These are phyloP conservation scores for Nepenthes alata DNA, from an alignment of 179 eudicot genomes.

Conservation along the genomic window DNA sequence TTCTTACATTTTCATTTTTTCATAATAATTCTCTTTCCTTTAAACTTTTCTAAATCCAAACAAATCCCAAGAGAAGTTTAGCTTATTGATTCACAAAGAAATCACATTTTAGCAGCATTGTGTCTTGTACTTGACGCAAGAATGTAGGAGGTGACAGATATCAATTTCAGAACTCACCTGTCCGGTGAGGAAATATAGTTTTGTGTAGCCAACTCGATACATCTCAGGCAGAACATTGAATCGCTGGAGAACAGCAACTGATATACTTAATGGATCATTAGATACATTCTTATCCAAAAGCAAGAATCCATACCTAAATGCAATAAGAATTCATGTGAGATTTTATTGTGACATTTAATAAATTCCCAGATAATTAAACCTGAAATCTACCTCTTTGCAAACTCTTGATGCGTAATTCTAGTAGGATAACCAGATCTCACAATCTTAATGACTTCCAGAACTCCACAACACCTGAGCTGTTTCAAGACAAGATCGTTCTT, in stretches of 20 bases:
- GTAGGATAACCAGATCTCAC: conserved; percentile 84
- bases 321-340: background rate
- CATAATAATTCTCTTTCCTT: too few species aligned
- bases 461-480: conserved; percentile 86
- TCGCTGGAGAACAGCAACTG: conserved; percentile 74
- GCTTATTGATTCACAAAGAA: too few species aligned
- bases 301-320: conserved; percentile 67
- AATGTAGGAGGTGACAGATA: background rate
- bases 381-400: conserved; percentile 54
- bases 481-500: conserved; percentile 72
- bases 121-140: too few species aligned
- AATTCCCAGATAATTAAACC: background rate
- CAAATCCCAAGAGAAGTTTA: too few species aligned
- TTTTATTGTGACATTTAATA: conserved; percentile 2
- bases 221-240: conserved; percentile 65
- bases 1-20: too few species aligned
- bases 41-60: too few species aligned
- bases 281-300: conserved; percentile 38
- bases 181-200: conserved; percentile 71
- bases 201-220: conserved; percentile 94
- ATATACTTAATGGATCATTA: conserved; percentile 69
- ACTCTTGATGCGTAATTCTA: conserved; percentile 73
- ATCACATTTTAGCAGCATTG: too few species aligned
- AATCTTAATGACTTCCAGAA: conserved; percentile 79
- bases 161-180: conserved; percentile 37